Conservation (phyloP, 2,329 filamentous ascomycete genomes). For the Colletotrichum cereale region DNA sequence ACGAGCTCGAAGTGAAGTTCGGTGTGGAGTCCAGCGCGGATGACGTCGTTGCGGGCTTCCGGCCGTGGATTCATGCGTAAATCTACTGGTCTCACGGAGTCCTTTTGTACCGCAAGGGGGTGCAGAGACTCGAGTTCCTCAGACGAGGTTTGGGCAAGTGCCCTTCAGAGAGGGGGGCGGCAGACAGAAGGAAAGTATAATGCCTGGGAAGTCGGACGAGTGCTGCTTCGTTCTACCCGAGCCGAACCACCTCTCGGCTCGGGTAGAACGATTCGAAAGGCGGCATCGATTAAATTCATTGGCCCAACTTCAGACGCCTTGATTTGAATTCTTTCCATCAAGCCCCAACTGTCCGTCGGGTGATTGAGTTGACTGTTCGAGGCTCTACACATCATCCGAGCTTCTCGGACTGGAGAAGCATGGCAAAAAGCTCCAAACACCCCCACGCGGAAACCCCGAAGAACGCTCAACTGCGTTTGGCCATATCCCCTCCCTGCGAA, state of each 20-base stretch:
- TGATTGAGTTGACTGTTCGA: neutral
- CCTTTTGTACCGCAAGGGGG: neutral
- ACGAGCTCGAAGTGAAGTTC: neutral
- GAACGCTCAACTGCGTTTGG: neutral
- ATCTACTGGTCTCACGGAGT: neutral
- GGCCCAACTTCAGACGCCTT: neutral
- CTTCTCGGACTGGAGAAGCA: neutral
- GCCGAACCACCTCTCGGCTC: too few species aligned
- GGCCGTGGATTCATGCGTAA: neutral
- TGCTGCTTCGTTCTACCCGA: neutral
- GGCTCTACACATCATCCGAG: neutral
- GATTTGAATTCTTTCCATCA: neutral
- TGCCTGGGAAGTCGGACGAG: too few species aligned
- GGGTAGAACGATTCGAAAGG: too few species aligned
- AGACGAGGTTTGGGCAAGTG: neutral
- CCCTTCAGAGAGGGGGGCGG: neutral
- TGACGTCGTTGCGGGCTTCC: neutral
- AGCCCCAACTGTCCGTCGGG: neutral
- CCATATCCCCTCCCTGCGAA: neutral
- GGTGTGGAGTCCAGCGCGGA: too few species aligned
- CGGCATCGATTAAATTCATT: too few species aligned
- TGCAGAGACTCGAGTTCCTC: neutral
- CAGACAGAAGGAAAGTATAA: neutral
- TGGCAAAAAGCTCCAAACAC: too few species aligned
- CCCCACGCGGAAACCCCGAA: neutral